A percentile compares a stretch with the other conserved stretches of the same genome.
Evolutionary conservation across 1,139 yeast species (phyloP).

Genomic region (Candida sojae): DNA sequence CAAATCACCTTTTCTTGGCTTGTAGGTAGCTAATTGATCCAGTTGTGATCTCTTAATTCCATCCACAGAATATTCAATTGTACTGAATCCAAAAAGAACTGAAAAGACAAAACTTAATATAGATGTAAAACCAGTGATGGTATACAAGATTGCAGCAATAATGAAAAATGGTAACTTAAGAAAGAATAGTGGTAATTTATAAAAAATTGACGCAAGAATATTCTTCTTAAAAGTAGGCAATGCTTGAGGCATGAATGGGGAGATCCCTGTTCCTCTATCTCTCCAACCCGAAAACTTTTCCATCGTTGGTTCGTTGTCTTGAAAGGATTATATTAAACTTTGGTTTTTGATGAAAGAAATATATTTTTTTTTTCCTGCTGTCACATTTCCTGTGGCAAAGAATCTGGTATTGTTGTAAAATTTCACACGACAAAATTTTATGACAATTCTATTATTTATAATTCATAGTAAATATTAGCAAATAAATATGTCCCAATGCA

Average conservation of each 20-base stretch:
- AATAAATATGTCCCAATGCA: not conserved
- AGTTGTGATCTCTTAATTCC: constrained; percentile 51
- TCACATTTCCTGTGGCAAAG: too few relatives aligned
- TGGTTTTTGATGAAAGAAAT: not conserved
- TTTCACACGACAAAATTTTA: not conserved
- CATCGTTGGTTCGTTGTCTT: constrained; percentile 36
- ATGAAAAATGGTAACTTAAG: constrained; percentile 31
- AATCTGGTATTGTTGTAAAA: too few relatives aligned
- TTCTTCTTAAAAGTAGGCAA: constrained; percentile 17
- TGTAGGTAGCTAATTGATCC: constrained; percentile 27
- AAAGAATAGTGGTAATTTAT: constrained; percentile 20
- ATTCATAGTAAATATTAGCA: not conserved
- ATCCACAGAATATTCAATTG: constrained; percentile 46
- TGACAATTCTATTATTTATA: not conserved
- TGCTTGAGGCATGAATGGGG: constrained; percentile 65
- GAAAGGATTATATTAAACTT: not conserved
- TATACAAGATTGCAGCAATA: constrained; percentile 17
- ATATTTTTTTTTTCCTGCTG: not conserved
- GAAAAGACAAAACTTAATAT: constrained; percentile 17
- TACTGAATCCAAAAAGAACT: constrained; percentile 27
- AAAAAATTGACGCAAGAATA: constrained; percentile 5
- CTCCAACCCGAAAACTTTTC: constrained; percentile 76
- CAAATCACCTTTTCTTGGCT: constrained; percentile 45
- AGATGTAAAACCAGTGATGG: constrained; percentile 19
- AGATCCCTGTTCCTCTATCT: constrained; percentile 81